Percentiles rank a stretch among this genome's conserved stretches.
phyloP scores from a whole-genome alignment of 495 filamentous ascomycete species.

The Chaetomium cochliodes region DNA sequence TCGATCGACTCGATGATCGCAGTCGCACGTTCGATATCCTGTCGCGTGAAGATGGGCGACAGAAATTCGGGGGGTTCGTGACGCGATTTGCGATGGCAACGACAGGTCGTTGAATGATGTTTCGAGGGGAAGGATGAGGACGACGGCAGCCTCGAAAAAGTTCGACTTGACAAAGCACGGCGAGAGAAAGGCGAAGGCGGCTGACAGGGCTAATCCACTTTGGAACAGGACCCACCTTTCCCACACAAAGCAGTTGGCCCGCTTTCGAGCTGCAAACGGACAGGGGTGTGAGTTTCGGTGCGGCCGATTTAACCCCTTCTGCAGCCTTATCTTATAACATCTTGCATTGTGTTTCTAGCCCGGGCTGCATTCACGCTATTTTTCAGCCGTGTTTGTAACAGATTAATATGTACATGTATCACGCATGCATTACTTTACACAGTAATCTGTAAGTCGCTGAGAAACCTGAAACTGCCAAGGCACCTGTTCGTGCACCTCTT shows the following conservation, averaged over 20 bases:
- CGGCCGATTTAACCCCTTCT: too few species aligned
- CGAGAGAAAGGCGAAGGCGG: conserved; percentile 22
- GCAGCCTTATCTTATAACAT: too few species aligned
- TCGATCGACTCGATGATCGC: conserved; percentile 30
- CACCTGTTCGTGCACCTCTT: background rate
- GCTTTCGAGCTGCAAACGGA: background rate
- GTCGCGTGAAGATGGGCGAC: conserved; percentile 32
- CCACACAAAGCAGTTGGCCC: background rate
- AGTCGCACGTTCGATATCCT: conserved; percentile 26
- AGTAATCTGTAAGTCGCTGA: background rate
- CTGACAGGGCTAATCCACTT: conserved; percentile 24
- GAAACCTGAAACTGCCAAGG: background rate
- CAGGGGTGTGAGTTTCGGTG: too few species aligned
- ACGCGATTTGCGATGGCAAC: conserved; percentile 42
- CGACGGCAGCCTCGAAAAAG: conserved; percentile 33
- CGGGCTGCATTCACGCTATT: too few species aligned
- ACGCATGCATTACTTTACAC: background rate
- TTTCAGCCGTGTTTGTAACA: too few species aligned
- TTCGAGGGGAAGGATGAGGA: conserved; percentile 36
- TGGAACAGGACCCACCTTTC: background rate
- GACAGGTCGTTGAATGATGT: conserved; percentile 30
- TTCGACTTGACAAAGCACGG: conserved; percentile 31
- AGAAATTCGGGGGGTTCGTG: conserved; percentile 33
- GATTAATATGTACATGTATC: background rate
- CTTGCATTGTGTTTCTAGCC: too few species aligned